Base-by-base conservation (phyloP, 768 basidiomycete genomes). In the Amanita muscaria region DNA sequence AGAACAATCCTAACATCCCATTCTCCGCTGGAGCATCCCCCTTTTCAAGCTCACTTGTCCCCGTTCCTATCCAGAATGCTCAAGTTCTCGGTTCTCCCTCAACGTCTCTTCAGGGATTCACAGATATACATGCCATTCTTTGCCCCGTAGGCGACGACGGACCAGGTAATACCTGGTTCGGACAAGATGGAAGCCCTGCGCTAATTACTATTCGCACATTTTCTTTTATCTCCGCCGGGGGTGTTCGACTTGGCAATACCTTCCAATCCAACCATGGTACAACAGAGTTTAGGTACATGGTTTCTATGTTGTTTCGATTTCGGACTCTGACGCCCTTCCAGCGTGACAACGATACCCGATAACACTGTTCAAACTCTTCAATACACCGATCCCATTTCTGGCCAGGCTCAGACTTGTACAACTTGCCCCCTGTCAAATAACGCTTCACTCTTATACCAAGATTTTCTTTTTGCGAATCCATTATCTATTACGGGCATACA, bases 171-270 rank as follows among this genome's bases (percentile, higher is more conserved):
- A 79, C 81, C 1, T 99, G 94, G 94, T 76, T 94, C 42, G 85
- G 80, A 27, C 69, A 75, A 38, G 82, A 89, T 56, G 80, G 76
- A 15, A 78, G 69, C 21, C 64, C 69, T 18, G 84, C 89, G 2
- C 69, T 84, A 44, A 75, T 98, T 52, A 90, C 84, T 22, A 68
- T 89, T 34, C 72, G 83, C 47, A 74, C 80, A n/a, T 88, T 83
- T 57, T 67, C 78, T 21, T 83, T 72, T 56, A 75, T 88, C 46
- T 78, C 74, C 39, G 85, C 80, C 3, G 79, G 71, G 46, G 96
- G 94, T 4, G 59, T 97, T 38, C 79, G 96, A 35, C 67, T 99
- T 22, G 93, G 91, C 21, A 98, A 99, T 64, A 93, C 91, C 6
- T 88, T 94, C 62, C 71, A 81, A 50, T 63, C 70, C 40, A 76